Percentiles rank a stretch among this genome's conserved stretches.
These are phyloP conservation scores for Leccinum idahoense DNA, from an alignment of 1,284 basidiomycete genomes.

Conservation along the genomic window DNA sequence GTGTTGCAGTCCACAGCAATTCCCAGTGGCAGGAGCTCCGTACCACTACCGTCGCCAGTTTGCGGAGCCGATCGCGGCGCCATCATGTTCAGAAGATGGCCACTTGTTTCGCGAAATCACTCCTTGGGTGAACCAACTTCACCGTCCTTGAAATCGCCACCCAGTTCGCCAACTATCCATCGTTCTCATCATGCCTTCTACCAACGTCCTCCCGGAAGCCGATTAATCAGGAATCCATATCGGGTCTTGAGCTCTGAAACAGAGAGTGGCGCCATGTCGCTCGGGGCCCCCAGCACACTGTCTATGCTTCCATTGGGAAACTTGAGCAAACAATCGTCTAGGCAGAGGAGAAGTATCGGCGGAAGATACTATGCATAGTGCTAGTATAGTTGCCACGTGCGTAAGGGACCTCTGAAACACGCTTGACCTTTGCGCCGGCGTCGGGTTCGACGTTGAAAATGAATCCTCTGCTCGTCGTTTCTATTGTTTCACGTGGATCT, in stretches of 20 bases:
- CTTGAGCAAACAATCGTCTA: constrained; percentile 5
- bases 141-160: constrained; percentile 13
- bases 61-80: not conserved
- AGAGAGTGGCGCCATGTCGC: constrained; percentile 14
- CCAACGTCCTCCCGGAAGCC: constrained; percentile 24
- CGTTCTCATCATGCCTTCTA: constrained; percentile 1
- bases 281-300: constrained; percentile 2
- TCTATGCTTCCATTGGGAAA: constrained; percentile 3
- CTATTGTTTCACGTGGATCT: not conserved
- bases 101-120: constrained; percentile 8
- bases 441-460: constrained; percentile 1
- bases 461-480: not conserved
- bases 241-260: constrained; percentile 26
- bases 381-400: not conserved
- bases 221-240: constrained; percentile 26
- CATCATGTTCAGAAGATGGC: constrained; percentile 21
- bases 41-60: not conserved
- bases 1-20: constrained; percentile 1
- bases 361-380: too few relatives aligned
- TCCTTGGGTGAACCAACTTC: constrained; percentile 6
- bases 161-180: constrained; percentile 11
- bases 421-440: not conserved
- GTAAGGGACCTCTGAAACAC: not conserved
- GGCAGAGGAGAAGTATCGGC: not conserved
- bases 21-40: not conserved